These are phyloP conservation scores for Mucor plumbeus DNA, from an alignment of 371 early-diverging fungal genomes.

Conservation along the genomic window DNA sequence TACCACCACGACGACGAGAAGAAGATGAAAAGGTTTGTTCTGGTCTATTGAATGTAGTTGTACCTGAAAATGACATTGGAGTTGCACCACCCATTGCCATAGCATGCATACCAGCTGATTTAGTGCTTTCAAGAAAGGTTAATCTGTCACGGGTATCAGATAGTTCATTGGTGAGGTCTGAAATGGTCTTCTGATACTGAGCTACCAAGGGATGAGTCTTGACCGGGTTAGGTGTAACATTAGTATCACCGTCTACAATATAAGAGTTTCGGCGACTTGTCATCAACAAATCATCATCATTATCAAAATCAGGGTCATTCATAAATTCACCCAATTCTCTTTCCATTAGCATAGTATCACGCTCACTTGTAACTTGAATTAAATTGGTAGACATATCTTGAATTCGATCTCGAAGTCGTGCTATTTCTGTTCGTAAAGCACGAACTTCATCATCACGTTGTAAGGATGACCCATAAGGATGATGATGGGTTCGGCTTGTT, in stretches of 20 bases:
- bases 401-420: slow-evolving; percentile 60
- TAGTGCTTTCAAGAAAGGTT: slow-evolving; percentile 37
- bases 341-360: slow-evolving; percentile 65
- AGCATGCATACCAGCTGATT: slow-evolving; percentile 33
- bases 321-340: slow-evolving; percentile 53
- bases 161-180: slow-evolving; percentile 59
- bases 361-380: slow-evolving; percentile 63
- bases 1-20: slow-evolving; percentile 7
- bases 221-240: slow-evolving; percentile 15
- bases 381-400: slow-evolving; percentile 54
- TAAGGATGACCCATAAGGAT: slow-evolving; percentile 1
- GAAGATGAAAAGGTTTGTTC: slow-evolving; percentile 12
- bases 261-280: slow-evolving; percentile 4
- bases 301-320: slow-evolving; percentile 14
- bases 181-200: slow-evolving; percentile 63
- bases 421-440: slow-evolving; percentile 51
- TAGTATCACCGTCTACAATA: slow-evolving; percentile 8
- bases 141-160: slow-evolving; percentile 50
- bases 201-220: slow-evolving; percentile 60
- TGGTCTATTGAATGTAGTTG: slow-evolving; percentile 21
- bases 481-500: slow-evolving; percentile 1
- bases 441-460: slow-evolving; percentile 53
- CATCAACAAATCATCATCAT: neutral
- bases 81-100: slow-evolving; percentile 27
- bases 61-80: slow-evolving; percentile 37